These are phyloP conservation scores for Backusella sp. DNA, from an alignment of 192 early-diverging fungal genomes.

Conservation along the genomic window DNA sequence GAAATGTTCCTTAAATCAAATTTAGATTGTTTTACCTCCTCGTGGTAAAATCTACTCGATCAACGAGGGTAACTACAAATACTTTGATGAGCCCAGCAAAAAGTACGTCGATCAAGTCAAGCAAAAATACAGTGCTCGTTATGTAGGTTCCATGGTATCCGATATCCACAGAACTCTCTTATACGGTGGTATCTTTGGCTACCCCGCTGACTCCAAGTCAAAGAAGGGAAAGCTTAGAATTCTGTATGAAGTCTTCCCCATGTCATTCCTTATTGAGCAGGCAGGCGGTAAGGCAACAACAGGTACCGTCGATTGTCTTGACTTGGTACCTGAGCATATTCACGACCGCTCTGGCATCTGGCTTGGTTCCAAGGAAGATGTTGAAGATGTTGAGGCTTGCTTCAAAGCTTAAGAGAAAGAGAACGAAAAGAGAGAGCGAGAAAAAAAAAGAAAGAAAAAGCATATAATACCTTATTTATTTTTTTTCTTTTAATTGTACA, in stretches of 20 bases:
- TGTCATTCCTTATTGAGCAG: slow-evolving; percentile 92
- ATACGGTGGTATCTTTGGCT: slow-evolving; percentile 64
- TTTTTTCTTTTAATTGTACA: background rate
- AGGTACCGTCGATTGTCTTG: slow-evolving; percentile 79
- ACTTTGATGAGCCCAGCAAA: slow-evolving; percentile 84
- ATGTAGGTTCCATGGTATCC: slow-evolving; percentile 98
- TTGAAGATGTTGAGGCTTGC: slow-evolving; percentile 77
- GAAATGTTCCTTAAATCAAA: slow-evolving; percentile 4
- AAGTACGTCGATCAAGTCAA: slow-evolving; percentile 91
- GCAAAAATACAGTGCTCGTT: slow-evolving; percentile 92
- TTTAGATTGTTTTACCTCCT: slow-evolving; percentile 63
- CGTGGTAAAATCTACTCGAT: slow-evolving; percentile 97
- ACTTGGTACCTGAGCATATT: slow-evolving; percentile 82
- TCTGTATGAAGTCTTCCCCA: slow-evolving; percentile 99
- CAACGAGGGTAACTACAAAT: slow-evolving; percentile 95
- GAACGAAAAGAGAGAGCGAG: background rate
- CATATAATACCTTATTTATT: slow-evolving; percentile 8
- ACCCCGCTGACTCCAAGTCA: slow-evolving; percentile 63
- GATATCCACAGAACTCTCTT: slow-evolving; percentile 94
- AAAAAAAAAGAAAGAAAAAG: slow-evolving; percentile 1
- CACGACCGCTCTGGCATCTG: slow-evolving; percentile 91
- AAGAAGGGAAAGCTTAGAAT: slow-evolving; percentile 91
- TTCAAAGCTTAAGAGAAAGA: slow-evolving; percentile 36
- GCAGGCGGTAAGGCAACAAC: slow-evolving; percentile 94
- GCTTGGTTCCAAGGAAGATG: slow-evolving; percentile 88